phyloP scores from a whole-genome alignment of 2,329 filamentous ascomycete genomes.

The Teratosphaeria zuluensis region DNA sequence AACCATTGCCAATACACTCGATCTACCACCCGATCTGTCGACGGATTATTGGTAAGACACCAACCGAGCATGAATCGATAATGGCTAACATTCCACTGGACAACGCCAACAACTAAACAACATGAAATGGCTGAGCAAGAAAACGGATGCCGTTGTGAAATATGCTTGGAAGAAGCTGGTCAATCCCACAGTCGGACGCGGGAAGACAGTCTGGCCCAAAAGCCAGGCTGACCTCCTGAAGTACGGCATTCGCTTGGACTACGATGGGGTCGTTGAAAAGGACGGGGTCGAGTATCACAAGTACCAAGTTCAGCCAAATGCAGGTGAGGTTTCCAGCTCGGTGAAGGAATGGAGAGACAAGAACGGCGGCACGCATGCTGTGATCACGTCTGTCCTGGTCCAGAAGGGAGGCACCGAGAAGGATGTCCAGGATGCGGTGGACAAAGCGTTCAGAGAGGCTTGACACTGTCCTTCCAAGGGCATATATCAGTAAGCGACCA shows the following conservation, averaged over 20 bases:
- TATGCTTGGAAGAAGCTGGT: not conserved
- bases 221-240: not conserved
- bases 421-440: not conserved
- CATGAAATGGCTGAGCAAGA: not conserved
- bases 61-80: too few species aligned
- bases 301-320: constrained; percentile 17
- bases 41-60: too few species aligned
- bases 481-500: too few species aligned
- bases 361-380: constrained; percentile 23
- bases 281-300: not conserved
- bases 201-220: not conserved
- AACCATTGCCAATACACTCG: too few species aligned
- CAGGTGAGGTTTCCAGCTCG: constrained; percentile 20
- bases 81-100: too few species aligned
- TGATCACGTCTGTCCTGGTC: constrained; percentile 10
- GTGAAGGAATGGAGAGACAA: constrained; percentile 19
- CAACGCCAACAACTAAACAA: not conserved
- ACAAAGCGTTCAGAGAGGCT: not conserved
- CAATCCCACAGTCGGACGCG: too few species aligned
- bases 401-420: not conserved
- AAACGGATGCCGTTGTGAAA: not conserved
- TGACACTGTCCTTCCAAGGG: too few species aligned
- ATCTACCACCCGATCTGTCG: too few species aligned
- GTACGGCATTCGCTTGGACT: not conserved
- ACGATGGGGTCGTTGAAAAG: not conserved